phyloP scores from a whole-genome alignment of 148 eudicot genomes.

The Silene latifolia region DNA sequence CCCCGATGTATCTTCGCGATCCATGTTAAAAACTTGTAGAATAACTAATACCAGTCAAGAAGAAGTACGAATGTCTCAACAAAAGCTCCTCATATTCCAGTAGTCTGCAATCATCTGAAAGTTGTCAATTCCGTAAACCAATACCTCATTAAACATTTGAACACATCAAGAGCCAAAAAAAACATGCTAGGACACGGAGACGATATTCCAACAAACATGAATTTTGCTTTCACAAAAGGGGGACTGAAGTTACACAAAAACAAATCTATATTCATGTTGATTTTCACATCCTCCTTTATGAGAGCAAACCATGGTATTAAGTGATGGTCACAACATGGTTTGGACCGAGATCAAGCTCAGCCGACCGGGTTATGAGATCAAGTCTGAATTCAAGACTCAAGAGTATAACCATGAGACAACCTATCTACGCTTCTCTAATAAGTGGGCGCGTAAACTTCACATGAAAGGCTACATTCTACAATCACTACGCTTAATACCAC shows the following conservation, averaged over 20 bases:
- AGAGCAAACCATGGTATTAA: no score
- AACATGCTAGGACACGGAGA: not conserved
- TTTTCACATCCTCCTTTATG: no score
- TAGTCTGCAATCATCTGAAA: constrained; percentile 12
- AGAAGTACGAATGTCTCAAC: constrained; percentile 5
- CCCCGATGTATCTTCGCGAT: constrained; percentile 72
- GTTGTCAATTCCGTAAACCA: constrained; percentile 24
- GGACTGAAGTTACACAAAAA: not conserved
- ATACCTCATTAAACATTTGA: not conserved
- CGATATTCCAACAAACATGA: not conserved
- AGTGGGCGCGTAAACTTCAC: no score
- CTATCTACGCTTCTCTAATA: no score
- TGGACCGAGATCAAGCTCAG: no score
- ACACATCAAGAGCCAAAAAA: not conserved
- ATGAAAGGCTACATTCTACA: no score
- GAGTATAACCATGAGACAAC: no score
- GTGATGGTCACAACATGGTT: no score
- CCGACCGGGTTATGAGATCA: no score
- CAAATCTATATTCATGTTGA: not conserved
- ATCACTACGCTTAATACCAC: no score
- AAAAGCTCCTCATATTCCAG: not conserved
- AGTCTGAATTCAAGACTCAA: no score
- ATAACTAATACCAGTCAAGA: constrained; percentile 16
- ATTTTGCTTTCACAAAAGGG: not conserved
- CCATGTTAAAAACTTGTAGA: constrained; percentile 37